These are phyloP conservation scores for Phaeosphaeriaceae sp. DNA, from an alignment of 2,329 filamentous ascomycete species.

Conservation along the genomic window DNA sequence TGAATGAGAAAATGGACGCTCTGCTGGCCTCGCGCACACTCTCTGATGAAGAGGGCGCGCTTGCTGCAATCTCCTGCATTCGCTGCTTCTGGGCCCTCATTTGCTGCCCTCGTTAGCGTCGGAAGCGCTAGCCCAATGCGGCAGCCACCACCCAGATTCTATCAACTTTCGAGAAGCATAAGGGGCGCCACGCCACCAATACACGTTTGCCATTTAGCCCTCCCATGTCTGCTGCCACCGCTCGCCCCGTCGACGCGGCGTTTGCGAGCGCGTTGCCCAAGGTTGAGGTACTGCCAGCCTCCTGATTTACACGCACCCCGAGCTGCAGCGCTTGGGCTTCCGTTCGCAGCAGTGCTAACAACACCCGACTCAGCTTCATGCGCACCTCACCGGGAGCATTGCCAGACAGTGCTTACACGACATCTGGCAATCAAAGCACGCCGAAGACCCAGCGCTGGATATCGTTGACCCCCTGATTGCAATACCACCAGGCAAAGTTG, in stretches of 20 bases:
- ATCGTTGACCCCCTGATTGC: slow-evolving; percentile 72
- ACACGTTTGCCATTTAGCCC: slow-evolving; percentile 4
- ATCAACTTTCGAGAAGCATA: slow-evolving; percentile 23
- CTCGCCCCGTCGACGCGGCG: slow-evolving; percentile 21
- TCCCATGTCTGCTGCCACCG: slow-evolving; percentile 19
- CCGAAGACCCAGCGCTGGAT: slow-evolving; percentile 56
- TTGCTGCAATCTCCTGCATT: slow-evolving; percentile 39
- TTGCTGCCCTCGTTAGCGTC: slow-evolving; percentile 9
- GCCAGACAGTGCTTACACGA: slow-evolving; percentile 74
- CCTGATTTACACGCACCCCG: slow-evolving; percentile 11
- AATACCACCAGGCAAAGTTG: slow-evolving; percentile 74
- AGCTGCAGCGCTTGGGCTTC: slow-evolving; percentile 29
- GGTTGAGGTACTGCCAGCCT: slow-evolving; percentile 47
- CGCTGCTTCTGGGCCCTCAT: slow-evolving; percentile 20
- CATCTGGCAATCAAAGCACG: slow-evolving; percentile 71
- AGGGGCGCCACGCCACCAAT: slow-evolving; percentile 26
- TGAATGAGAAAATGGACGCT: too few species aligned
- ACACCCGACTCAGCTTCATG: slow-evolving; percentile 68
- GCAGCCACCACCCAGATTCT: slow-evolving; percentile 12
- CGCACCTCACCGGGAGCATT: slow-evolving; percentile 81
- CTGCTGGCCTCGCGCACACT: neutral
- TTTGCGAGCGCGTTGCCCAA: slow-evolving; percentile 52
- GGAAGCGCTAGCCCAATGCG: neutral
- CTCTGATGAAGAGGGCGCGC: slow-evolving; percentile 34
- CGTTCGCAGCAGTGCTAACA: slow-evolving; percentile 36